These are phyloP conservation scores for Lepiota brunneoincarnata DNA, from an alignment of 768 basidiomycete genomes.

Conservation along the genomic window DNA sequence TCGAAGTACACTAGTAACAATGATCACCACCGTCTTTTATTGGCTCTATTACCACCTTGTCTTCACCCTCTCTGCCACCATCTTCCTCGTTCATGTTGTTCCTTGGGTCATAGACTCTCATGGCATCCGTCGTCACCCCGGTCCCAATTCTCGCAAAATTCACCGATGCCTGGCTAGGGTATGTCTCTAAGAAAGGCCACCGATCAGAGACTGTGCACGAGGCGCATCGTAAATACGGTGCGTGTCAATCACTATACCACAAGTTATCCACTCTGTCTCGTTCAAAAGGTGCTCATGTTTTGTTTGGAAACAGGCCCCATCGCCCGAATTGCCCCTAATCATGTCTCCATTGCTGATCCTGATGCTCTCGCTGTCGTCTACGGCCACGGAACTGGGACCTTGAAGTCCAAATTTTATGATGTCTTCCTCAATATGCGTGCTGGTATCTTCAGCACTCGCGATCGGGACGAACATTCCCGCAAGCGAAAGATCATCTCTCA, in stretches of 20 bases:
- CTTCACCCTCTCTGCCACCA: conserved; percentile 19
- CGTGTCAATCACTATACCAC: conserved; percentile 12
- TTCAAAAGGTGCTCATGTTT: not conserved
- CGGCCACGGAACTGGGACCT: conserved; percentile 79
- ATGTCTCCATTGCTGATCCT: conserved; percentile 75
- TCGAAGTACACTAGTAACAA: too few relatives aligned
- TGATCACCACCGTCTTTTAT: too few relatives aligned
- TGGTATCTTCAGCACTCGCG: conserved; percentile 80
- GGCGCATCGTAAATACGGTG: conserved; percentile 73
- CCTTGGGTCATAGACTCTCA: conserved; percentile 59
- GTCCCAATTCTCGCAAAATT: conserved; percentile 68
- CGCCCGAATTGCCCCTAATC: conserved; percentile 73
- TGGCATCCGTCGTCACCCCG: conserved; percentile 58
- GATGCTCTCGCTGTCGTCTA: conserved; percentile 74
- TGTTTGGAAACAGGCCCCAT: conserved; percentile 47
- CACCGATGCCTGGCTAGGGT: conserved; percentile 72
- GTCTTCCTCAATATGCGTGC: conserved; percentile 73
- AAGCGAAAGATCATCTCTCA: conserved; percentile 91
- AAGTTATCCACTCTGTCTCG: too few relatives aligned
- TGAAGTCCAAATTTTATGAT: conserved; percentile 76
- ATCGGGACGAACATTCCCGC: conserved; percentile 75
- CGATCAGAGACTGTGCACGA: conserved; percentile 74
- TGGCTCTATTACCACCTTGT: not conserved
- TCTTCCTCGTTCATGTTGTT: conserved; percentile 36
- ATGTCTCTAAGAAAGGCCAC: conserved; percentile 58